Conservation (phyloP, 2,329 filamentous ascomycete species). For the Fusarium lyarnte region DNA sequence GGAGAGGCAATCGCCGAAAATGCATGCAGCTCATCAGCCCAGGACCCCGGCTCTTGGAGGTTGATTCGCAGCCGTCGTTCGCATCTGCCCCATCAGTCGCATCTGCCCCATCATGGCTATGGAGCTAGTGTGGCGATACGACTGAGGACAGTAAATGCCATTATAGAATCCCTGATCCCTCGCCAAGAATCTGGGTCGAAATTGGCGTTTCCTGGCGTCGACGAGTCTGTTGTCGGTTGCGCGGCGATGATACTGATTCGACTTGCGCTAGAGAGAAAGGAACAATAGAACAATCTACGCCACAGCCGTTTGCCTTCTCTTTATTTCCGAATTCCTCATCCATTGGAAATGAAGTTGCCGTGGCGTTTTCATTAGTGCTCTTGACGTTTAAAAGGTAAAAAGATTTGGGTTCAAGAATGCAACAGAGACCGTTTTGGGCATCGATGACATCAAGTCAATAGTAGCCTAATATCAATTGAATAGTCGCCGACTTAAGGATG, state of each 20-base stretch:
- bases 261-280: neutral
- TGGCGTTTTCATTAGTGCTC: neutral
- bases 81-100: neutral
- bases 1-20: slow-evolving; percentile 15
- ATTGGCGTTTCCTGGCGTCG: neutral
- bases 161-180: neutral
- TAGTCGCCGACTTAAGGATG: neutral
- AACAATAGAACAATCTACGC: slow-evolving; percentile 15
- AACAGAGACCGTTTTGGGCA: neutral
- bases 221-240: neutral
- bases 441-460: neutral
- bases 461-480: neutral
- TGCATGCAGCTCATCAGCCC: slow-evolving; percentile 6
- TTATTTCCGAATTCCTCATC: slow-evolving; percentile 21
- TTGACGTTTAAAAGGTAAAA: neutral
- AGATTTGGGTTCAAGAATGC: neutral
- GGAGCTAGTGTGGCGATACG: neutral
- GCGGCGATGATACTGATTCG: neutral
- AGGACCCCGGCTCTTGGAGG: slow-evolving; percentile 7
- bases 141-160: neutral
- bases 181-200: neutral
- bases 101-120: neutral
- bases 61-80: neutral
- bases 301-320: slow-evolving; percentile 8
- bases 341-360: neutral